phyloP scores from a whole-genome alignment of 768 basidiomycete genomes.

The Tricholoma matsutake region DNA sequence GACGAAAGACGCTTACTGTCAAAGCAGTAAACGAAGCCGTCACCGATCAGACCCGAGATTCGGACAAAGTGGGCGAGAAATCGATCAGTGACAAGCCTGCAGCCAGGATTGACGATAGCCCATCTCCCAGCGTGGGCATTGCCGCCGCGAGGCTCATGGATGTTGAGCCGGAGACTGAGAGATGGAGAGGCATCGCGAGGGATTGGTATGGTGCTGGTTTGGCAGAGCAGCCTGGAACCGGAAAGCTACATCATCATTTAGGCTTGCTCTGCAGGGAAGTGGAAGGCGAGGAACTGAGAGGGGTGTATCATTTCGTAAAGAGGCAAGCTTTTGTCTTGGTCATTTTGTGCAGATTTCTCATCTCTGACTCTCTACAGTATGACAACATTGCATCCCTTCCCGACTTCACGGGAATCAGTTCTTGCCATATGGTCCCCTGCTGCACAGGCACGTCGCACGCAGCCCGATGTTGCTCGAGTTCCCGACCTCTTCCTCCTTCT shows the following conservation, averaged over 20 bases:
- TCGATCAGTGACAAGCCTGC: slow-evolving; percentile 48
- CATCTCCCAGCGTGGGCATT: slow-evolving; percentile 77
- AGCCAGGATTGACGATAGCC: slow-evolving; percentile 61
- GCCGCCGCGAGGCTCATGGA: slow-evolving; percentile 80
- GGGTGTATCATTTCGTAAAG: slow-evolving; percentile 92
- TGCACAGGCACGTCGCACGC: slow-evolving; percentile 68
- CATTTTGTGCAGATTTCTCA: slow-evolving; percentile 2
- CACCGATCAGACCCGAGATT: slow-evolving; percentile 24
- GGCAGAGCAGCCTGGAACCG: slow-evolving; percentile 87
- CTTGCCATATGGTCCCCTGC: slow-evolving; percentile 82
- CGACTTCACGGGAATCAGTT: slow-evolving; percentile 85
- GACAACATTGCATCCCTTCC: slow-evolving; percentile 86
- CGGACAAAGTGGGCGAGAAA: slow-evolving; percentile 11
- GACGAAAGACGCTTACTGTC: slow-evolving; percentile 45
- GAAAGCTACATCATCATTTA: slow-evolving; percentile 91
- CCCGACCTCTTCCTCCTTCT: slow-evolving; percentile 86
- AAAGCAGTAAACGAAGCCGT: slow-evolving; percentile 53
- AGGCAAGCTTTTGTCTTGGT: slow-evolving; percentile 52
- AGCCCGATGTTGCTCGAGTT: slow-evolving; percentile 62
- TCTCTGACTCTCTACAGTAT: slow-evolving; percentile 50
- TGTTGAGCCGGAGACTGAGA: slow-evolving; percentile 87
- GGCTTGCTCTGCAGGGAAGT: slow-evolving; percentile 84
- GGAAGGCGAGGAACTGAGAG: slow-evolving; percentile 76
- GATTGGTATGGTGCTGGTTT: slow-evolving; percentile 93
- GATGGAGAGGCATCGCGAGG: slow-evolving; percentile 84